These are phyloP conservation scores for Spencermartinsiella ligniputridi DNA, from an alignment of 1,139 yeast species.

Conservation along the genomic window DNA sequence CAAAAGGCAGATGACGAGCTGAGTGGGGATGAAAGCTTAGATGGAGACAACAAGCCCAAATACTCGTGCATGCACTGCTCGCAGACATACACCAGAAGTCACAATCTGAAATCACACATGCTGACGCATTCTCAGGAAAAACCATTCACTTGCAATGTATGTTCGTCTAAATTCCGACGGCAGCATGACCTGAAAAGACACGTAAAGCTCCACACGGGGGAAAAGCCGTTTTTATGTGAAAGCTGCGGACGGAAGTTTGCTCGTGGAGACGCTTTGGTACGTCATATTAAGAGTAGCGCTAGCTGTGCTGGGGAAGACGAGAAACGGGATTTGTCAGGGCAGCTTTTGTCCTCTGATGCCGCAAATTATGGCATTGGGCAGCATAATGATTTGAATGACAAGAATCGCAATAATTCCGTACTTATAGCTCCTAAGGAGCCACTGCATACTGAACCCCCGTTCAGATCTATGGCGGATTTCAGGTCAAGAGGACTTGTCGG, in stretches of 20 bases:
- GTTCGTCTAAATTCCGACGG: slow-evolving; percentile 61
- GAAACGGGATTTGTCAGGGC: background rate
- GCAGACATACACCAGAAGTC: slow-evolving; percentile 64
- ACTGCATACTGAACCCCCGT: background rate
- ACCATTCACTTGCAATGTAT: slow-evolving; percentile 64
- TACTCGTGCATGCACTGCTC: slow-evolving; percentile 55
- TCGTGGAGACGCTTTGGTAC: slow-evolving; percentile 68
- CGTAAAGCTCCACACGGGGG: slow-evolving; percentile 71
- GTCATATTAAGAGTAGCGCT: slow-evolving; percentile 49
- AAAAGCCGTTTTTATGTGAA: slow-evolving; percentile 59
- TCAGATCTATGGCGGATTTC: background rate
- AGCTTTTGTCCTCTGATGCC: background rate
- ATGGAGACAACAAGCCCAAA: slow-evolving; percentile 17
- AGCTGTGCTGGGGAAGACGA: slow-evolving; percentile 23
- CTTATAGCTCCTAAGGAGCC: slow-evolving; percentile 1
- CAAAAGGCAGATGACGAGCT: too few species aligned
- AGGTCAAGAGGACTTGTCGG: background rate
- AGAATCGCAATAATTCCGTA: background rate
- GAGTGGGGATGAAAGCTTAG: too few species aligned
- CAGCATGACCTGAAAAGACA: slow-evolving; percentile 76
- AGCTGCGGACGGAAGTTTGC: slow-evolving; percentile 67
- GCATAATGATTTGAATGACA: background rate
- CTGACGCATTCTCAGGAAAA: slow-evolving; percentile 63
- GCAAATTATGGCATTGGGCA: background rate
- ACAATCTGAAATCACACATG: slow-evolving; percentile 69